phyloP scores from a whole-genome alignment of 257 asterid species.

The Rauvolfia tetraphylla region DNA sequence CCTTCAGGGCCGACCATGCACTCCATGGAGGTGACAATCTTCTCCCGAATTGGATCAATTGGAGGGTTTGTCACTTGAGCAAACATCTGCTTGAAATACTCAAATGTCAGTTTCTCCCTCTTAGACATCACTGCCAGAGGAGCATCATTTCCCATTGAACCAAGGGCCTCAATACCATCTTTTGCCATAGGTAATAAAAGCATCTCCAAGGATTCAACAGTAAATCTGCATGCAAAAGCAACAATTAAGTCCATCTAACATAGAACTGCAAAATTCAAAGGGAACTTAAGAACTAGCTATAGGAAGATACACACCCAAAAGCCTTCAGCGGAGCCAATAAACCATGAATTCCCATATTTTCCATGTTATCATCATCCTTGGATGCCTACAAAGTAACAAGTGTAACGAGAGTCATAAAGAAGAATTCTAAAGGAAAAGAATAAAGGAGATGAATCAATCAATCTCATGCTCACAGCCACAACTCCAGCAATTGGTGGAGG shows the following conservation, averaged over 20 bases:
- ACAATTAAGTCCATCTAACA: constrained; percentile 13
- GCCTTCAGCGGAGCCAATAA: constrained; percentile 89
- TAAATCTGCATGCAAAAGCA: constrained; percentile 57
- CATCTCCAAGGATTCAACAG: constrained; percentile 92
- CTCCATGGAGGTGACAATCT: constrained; percentile 94
- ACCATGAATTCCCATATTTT: constrained; percentile 84
- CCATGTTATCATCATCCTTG: constrained; percentile 72
- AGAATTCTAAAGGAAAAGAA: neutral
- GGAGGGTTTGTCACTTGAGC: constrained; percentile 99
- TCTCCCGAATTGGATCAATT: constrained; percentile 95
- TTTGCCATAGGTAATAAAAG: constrained; percentile 94
- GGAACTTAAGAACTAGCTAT: constrained; percentile 7
- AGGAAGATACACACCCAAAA: constrained; percentile 65
- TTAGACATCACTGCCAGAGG: constrained; percentile 97
- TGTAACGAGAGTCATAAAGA: constrained; percentile 15
- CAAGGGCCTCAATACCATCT: constrained; percentile 96
- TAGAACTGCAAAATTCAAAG: neutral
- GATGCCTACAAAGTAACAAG: constrained; percentile 47
- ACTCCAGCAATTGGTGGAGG: constrained; percentile 83
- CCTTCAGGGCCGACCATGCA: constrained; percentile 99
- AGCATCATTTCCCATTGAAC: constrained; percentile 99
- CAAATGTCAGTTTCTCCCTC: constrained; percentile 90
- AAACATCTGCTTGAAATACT: constrained; percentile 98
- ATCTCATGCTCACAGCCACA: constrained; percentile 52
- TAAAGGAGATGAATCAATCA: constrained; percentile 19